These are phyloP conservation scores for Cryptosporidium sp. DNA, from an alignment of 169 alveolate species.

Conservation along the genomic window DNA sequence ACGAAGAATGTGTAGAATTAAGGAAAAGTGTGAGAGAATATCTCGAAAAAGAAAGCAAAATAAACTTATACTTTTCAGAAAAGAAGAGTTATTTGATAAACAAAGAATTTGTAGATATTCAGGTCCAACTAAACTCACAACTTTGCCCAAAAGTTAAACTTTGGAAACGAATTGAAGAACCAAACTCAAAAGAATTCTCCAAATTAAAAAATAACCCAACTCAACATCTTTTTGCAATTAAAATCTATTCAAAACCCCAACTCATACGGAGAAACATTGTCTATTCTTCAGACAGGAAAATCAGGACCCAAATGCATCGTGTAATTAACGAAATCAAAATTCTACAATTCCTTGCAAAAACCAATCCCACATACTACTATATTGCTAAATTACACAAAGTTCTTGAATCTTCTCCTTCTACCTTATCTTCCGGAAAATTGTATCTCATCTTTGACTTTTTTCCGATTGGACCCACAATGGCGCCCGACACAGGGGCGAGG, in stretches of 20 bases:
- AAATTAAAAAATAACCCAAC: neutral
- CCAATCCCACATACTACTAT: slow-evolving; percentile 5
- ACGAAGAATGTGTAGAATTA: neutral
- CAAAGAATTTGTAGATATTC: slow-evolving; percentile 21
- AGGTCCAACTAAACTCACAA: slow-evolving; percentile 39
- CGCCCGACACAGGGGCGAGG: neutral
- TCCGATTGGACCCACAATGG: slow-evolving; percentile 58
- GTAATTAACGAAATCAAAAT: slow-evolving; percentile 54
- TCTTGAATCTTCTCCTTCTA: slow-evolving; percentile 29
- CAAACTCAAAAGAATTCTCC: neutral
- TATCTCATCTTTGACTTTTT: slow-evolving; percentile 48
- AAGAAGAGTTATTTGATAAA: slow-evolving; percentile 6
- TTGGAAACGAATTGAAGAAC: slow-evolving; percentile 4
- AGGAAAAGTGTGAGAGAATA: neutral
- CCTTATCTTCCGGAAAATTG: slow-evolving; percentile 25
- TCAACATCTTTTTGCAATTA: slow-evolving; percentile 31
- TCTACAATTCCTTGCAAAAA: slow-evolving; percentile 22
- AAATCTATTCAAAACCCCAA: slow-evolving; percentile 50
- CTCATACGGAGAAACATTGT: slow-evolving; percentile 47
- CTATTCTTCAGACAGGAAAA: slow-evolving; percentile 14
- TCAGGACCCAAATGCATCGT: slow-evolving; percentile 60
- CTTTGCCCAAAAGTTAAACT: slow-evolving; percentile 39
- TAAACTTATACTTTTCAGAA: neutral
- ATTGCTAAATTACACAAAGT: slow-evolving; percentile 51
- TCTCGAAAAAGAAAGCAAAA: neutral